Evolutionary conservation across 1,284 basidiomycete genomes (phyloP), one percentile per base, ranked within the genome.

Genomic region (Agroathelia rolfsii): DNA sequence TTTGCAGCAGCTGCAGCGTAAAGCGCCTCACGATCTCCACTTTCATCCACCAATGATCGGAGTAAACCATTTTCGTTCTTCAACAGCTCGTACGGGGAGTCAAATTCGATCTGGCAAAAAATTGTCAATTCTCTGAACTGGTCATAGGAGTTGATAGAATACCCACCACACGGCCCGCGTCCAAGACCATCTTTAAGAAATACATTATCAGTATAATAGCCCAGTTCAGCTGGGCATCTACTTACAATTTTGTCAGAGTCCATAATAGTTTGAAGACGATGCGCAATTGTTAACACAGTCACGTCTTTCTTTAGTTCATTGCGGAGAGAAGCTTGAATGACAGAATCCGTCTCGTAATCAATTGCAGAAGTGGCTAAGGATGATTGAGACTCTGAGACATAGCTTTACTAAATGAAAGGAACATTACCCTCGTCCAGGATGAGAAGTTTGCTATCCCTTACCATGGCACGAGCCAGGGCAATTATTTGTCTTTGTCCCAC

Each of bases 211-310:
- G 26, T 15, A 8, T 25, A 8, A 6, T 8, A 9, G 14, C 14
- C 17, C 32, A 8, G 15, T 21, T 15, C 12, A 3, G 30, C 16
- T 35, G 12, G 13, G 10, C 28, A 18, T 27, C n/a, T 11, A 41
- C 56, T 29, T 32, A 58, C 60, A 30, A 62, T 58, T 45, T 69
- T 63, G 47, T 80, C 75, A 38, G 76, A 77, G 45, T 79, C 74
- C 40, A 80, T 77, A 23, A 80, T 72, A 2, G 76, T 80, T 20
- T 77, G 66, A 35, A 80, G 53, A 7, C 78, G 66, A 51, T 81
- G 78, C n/a, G 77, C 77, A 36, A 81, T 76, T 0, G 77, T 80
- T 14, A 80, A 60, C 24, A 81, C 72, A 1, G 77, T 80, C 42
- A 68, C 72, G 29, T 69, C 64, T 3, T 57, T 51, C 5, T 71